A percentile compares a stretch with the other conserved stretches of the same genome.
phyloP scores from a whole-genome alignment of 331 rosid species.

The Acacia concinna region DNA sequence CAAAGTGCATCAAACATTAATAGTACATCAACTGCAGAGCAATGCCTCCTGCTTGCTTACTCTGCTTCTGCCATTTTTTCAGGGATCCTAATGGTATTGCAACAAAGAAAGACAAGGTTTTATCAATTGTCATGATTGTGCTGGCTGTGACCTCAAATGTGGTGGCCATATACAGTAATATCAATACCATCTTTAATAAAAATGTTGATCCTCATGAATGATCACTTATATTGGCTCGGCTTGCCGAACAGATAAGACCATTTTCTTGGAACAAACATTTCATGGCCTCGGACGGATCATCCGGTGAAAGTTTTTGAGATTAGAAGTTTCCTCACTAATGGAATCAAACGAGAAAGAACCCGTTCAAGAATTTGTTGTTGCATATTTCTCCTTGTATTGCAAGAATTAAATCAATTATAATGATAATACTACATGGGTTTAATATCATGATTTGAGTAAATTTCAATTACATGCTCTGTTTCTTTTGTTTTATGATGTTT shows the following conservation, averaged over 20 bases:
- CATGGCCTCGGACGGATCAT: background rate
- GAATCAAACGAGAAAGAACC: conserved; percentile 2
- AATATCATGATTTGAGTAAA: background rate
- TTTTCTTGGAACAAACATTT: conserved; percentile 19
- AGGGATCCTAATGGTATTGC: conserved; percentile 66
- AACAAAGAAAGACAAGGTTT: conserved; percentile 54
- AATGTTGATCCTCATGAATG: conserved; percentile 20
- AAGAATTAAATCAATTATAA: background rate
- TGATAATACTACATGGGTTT: background rate
- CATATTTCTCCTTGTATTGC: background rate
- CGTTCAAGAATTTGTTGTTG: background rate
- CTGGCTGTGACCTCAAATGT: conserved; percentile 59
- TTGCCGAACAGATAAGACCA: background rate
- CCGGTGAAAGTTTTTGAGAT: background rate
- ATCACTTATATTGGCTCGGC: background rate
- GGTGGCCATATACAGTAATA: conserved; percentile 63
- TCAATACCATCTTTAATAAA: conserved; percentile 35
- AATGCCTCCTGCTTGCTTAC: conserved; percentile 5
- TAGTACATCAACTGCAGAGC: background rate
- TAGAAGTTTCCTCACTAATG: conserved; percentile 5
- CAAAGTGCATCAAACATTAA: background rate
- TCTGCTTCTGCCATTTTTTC: conserved; percentile 30
- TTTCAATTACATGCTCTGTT: background rate
- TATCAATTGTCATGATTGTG: conserved; percentile 57
- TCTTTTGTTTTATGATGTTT: background rate